phyloP scores from a whole-genome alignment of 305 asterid genomes.

The Fraxinus floribunda region DNA sequence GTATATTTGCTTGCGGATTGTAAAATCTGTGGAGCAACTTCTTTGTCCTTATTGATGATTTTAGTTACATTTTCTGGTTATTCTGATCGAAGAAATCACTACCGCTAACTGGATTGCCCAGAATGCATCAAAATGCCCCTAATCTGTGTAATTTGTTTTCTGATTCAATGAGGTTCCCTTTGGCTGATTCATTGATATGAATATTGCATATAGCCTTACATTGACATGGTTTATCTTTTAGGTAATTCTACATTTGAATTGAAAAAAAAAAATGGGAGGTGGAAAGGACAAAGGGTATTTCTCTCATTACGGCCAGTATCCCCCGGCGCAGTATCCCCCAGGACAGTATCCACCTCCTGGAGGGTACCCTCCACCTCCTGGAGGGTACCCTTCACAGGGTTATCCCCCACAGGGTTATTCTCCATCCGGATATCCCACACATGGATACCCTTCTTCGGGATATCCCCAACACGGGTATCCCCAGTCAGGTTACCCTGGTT shows the following conservation, averaged over 20 bases:
- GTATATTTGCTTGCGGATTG: background rate
- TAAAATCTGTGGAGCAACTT: background rate
- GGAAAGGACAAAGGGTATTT: slow-evolving; percentile 55
- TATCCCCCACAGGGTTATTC: slow-evolving; percentile 53
- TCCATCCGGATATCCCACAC: slow-evolving; percentile 43
- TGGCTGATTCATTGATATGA: background rate
- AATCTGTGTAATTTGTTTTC: background rate
- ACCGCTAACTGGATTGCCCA: background rate
- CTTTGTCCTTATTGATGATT: background rate
- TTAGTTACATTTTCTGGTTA: background rate
- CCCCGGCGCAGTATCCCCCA: slow-evolving; percentile 28
- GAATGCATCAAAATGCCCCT: background rate
- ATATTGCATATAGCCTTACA: background rate
- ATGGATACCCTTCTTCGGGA: slow-evolving; percentile 50
- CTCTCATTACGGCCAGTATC: slow-evolving; percentile 27
- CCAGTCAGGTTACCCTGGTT: slow-evolving; percentile 43
- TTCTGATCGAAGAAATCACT: background rate
- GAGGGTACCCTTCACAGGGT: slow-evolving; percentile 46
- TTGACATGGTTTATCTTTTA: slow-evolving; percentile 14
- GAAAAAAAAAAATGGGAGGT: slow-evolving; percentile 62
- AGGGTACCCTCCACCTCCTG: slow-evolving; percentile 52
- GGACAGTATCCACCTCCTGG: slow-evolving; percentile 43
- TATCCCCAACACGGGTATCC: slow-evolving; percentile 53
- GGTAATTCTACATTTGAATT: slow-evolving; percentile 24
- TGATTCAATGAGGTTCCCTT: background rate